phyloP scores from a whole-genome alignment of 2,329 filamentous ascomycete genomes.

The Aspergillus viridinutans region DNA sequence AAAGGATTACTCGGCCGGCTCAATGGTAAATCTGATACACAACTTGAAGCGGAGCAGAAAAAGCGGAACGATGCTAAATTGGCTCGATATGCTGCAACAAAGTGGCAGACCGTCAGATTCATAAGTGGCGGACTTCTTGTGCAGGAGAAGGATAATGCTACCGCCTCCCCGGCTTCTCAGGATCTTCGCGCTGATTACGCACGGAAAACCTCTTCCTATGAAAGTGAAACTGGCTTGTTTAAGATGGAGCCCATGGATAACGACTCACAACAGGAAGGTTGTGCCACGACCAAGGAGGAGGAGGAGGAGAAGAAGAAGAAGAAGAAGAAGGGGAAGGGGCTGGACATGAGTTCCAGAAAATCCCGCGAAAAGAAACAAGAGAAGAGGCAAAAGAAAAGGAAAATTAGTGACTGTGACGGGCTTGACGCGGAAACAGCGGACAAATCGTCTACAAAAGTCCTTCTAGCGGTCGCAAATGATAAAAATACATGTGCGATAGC shows the following conservation, averaged over 20 bases:
- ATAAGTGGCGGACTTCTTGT: constrained; percentile 74
- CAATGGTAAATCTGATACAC: constrained; percentile 79
- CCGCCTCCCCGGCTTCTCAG: constrained; percentile 27
- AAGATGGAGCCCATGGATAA: not conserved
- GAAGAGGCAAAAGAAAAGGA: constrained; percentile 34
- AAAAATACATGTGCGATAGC: constrained; percentile 43
- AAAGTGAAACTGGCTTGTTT: not conserved
- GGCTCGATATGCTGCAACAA: constrained; percentile 67
- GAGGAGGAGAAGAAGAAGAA: constrained; percentile 15
- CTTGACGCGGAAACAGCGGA: constrained; percentile 8
- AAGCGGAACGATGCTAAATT: constrained; percentile 66
- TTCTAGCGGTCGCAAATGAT: constrained; percentile 21
- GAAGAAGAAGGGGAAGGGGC: constrained; percentile 14
- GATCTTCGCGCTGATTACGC: constrained; percentile 40
- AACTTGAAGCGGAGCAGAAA: constrained; percentile 66
- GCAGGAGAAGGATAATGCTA: constrained; percentile 51
- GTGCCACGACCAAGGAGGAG: not conserved
- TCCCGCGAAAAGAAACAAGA: constrained; percentile 26
- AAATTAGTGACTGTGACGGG: constrained; percentile 31
- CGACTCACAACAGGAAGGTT: not conserved
- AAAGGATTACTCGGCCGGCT: constrained; percentile 80
- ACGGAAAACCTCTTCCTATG: not conserved
- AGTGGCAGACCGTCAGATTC: constrained; percentile 79
- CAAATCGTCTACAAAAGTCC: not conserved
- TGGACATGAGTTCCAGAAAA: constrained; percentile 15